A percentile compares a stretch with the other conserved stretches of the same genome.
Evolutionary conservation across 2,329 filamentous ascomycete species (phyloP).

Genomic region (Botrytis hyacinthi): DNA sequence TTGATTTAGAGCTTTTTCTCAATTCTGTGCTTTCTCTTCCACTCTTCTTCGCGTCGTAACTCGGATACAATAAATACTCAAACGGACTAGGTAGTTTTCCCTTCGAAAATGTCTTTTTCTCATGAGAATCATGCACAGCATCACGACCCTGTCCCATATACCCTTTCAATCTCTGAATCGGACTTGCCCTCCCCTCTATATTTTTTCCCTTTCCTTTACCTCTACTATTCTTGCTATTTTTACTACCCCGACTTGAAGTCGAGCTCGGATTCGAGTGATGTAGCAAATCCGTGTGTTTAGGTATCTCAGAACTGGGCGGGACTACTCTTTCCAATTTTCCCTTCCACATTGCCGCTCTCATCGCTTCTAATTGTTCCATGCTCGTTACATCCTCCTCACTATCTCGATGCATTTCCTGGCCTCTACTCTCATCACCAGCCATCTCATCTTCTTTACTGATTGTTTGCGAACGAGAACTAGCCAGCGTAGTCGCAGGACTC

Average conservation of each 20-base stretch:
- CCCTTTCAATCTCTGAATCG: constrained; percentile 9
- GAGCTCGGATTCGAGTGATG: not conserved
- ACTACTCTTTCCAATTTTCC: constrained; percentile 16
- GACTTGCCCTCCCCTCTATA: not conserved
- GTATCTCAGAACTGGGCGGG: not conserved
- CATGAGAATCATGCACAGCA: not conserved
- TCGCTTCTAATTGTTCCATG: not conserved
- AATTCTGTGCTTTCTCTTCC: not conserved
- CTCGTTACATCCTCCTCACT: not conserved
- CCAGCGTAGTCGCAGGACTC: not conserved
- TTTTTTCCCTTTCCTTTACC: not conserved
- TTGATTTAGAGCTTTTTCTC: not conserved
- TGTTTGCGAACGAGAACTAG: constrained; percentile 4
- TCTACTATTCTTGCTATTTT: not conserved
- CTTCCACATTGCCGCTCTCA: constrained; percentile 3
- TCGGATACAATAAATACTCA: constrained; percentile 12
- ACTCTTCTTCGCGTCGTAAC: not conserved
- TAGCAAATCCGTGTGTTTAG: constrained; percentile 4
- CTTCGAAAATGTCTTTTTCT: not conserved
- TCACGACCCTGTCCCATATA: constrained; percentile 8
- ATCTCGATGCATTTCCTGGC: not conserved
- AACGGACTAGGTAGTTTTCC: constrained; percentile 11
- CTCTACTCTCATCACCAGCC: too few relatives aligned
- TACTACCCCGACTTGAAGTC: not conserved
- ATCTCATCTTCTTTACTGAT: not conserved